Percentiles rank a stretch among this genome's conserved stretches.
Conservation (phyloP, 2,329 filamentous ascomycete species). For the Diaporthe australafricana region DNA sequence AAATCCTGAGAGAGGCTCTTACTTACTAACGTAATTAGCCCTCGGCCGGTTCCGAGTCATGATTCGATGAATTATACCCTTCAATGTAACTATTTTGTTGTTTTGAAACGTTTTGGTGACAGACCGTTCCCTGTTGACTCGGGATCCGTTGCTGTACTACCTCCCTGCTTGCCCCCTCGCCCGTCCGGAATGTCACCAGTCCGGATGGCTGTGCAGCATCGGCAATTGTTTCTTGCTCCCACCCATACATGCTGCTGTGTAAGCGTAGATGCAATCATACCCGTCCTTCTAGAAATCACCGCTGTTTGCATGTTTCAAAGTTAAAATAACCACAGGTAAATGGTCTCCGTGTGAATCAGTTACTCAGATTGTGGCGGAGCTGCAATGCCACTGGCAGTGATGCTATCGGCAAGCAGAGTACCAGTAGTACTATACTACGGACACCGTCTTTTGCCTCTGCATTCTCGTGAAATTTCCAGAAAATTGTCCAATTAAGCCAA, state of each 20-base stretch:
- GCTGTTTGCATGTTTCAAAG: not conserved
- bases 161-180: too few species aligned
- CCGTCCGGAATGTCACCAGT: not conserved
- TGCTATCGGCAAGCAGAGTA: not conserved
- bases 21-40: not conserved
- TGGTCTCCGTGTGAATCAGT: not conserved
- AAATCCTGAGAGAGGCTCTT: constrained; percentile 14
- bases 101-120: constrained; percentile 24
- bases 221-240: not conserved
- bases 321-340: not conserved
- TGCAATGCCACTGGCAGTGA: too few species aligned
- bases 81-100: constrained; percentile 28
- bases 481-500: not conserved
- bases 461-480: too few species aligned
- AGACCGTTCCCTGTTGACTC: constrained; percentile 14
- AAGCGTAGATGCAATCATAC: not conserved
- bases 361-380: not conserved
- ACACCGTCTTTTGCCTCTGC: not conserved
- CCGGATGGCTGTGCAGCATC: constrained; percentile 25
- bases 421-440: not conserved
- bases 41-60: constrained; percentile 23
- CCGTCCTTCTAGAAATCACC: not conserved
- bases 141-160: too few species aligned
- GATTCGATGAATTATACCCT: constrained; percentile 15
- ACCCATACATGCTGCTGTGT: not conserved